Conservation (phyloP, 1,284 basidiomycete species). For the Phenoliferia sp. region DNA sequence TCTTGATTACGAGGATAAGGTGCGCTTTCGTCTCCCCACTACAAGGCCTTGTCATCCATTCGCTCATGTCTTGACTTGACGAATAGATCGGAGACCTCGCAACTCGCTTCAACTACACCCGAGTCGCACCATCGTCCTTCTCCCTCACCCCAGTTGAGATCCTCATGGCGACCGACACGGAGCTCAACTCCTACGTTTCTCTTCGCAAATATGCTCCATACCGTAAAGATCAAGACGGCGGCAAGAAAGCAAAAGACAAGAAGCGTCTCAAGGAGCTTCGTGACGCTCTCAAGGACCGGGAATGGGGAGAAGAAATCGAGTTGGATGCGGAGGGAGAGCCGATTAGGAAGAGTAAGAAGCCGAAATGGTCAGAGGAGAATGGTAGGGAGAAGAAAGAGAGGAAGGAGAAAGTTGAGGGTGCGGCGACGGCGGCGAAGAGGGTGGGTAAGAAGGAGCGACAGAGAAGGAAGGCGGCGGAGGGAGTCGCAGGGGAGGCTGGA, state of each 20-base stretch:
- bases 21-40: constrained; percentile 48
- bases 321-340: constrained; percentile 30
- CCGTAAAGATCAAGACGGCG: constrained; percentile 50
- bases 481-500: no score
- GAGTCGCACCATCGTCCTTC: constrained; percentile 63
- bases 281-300: constrained; percentile 50
- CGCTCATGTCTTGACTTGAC: neutral
- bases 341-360: constrained; percentile 19
- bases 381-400: constrained; percentile 23
- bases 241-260: constrained; percentile 51
- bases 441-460: constrained; percentile 7
- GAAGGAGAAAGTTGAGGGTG: constrained; percentile 6
- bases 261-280: constrained; percentile 72
- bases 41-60: neutral
- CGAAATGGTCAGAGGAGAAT: constrained; percentile 16
- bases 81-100: constrained; percentile 76
- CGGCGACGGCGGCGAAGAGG: neutral
- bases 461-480: no score
- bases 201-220: constrained; percentile 90
- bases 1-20: constrained; percentile 93
- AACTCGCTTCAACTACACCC: constrained; percentile 88
- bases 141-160: constrained; percentile 82
- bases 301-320: constrained; percentile 47
- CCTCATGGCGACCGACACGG: constrained; percentile 83
- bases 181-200: constrained; percentile 84